A percentile compares a stretch with the other conserved stretches of the same genome.
Evolutionary conservation across 2,329 filamentous ascomycete genomes (phyloP).

Genomic region (Monilinia laxa): DNA sequence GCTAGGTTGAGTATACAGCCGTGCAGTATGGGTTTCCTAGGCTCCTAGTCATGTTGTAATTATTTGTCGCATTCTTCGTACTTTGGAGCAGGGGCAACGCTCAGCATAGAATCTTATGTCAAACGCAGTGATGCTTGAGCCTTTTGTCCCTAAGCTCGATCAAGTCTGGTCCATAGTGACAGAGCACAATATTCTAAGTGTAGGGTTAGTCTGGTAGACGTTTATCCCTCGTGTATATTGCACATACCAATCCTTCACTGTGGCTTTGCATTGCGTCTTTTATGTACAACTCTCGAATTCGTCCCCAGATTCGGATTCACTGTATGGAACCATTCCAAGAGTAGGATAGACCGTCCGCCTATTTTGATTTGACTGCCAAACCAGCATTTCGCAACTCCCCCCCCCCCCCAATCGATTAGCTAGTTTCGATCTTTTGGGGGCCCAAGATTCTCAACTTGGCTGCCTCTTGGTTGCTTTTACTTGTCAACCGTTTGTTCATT

Average conservation of each 20-base stretch:
- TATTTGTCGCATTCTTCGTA: slow-evolving; percentile 2
- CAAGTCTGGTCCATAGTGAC: background rate
- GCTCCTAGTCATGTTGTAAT: background rate
- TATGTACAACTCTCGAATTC: slow-evolving; percentile 9
- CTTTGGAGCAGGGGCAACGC: slow-evolving; percentile 2
- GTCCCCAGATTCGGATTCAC: slow-evolving; percentile 16
- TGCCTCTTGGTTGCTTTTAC: slow-evolving; percentile 29
- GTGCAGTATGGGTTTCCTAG: background rate
- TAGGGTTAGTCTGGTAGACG: slow-evolving; percentile 1
- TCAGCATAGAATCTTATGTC: slow-evolving; percentile 17
- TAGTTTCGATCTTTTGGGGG: slow-evolving; percentile 21
- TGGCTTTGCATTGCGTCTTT: slow-evolving; percentile 5
- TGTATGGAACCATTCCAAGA: slow-evolving; percentile 13
- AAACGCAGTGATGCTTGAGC: slow-evolving; percentile 21
- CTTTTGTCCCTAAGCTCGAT: slow-evolving; percentile 11
- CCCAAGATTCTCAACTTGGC: slow-evolving; percentile 28
- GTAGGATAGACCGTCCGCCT: slow-evolving; percentile 8
- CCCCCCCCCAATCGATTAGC: slow-evolving; percentile 23
- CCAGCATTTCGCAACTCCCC: slow-evolving; percentile 21
- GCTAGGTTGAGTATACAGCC: background rate
- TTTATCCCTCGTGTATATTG: background rate
- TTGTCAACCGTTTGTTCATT: slow-evolving; percentile 26
- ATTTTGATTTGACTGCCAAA: slow-evolving; percentile 7
- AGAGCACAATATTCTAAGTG: slow-evolving; percentile 6
- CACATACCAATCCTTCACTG: slow-evolving; percentile 12